Base-by-base conservation (phyloP, 805 yeast species). In the Jamesozyma jinghongensis region DNA sequence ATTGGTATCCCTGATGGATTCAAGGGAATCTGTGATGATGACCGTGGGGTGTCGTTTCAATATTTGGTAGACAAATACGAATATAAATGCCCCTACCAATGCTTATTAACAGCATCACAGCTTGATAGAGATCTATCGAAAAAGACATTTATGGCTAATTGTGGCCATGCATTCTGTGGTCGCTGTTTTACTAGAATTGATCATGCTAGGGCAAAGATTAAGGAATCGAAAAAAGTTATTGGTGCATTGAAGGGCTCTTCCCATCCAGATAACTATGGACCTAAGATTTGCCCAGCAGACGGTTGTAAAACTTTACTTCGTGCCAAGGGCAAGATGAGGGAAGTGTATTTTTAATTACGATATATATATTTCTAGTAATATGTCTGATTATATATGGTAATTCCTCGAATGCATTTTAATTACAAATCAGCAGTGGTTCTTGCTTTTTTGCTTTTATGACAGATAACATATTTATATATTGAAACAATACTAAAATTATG, bases 91-190 rank as follows among this genome's bases (percentile, higher is more conserved):
- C 90, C 92, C 2, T 83, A 81, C 72, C 81, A 75, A 49, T 73
- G 79, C 29, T 49, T 67, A 13, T 54, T 60, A 13, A 62, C 65
- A 20, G 62, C 79, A n/a, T 70, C 79, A 0, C 68, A 66, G 10
- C 63, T 66, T 0, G 94, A 84, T 52, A 52, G 64, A 16, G 79
- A 73, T 41, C 62, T 83, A 27, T 80, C 88, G 0, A 75, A 69
- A 51, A 70, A 86, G 44, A 72, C 81, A 2, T 86, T 79, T 53
- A 69, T 71, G 16, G 72, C 84, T 0, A 61, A 64, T 31, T 86
- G 96, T 66, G 95, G 95, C 0, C 96, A 86, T 63, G 73, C 79
- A 0, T 86, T 75, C 57, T 86, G 96, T 60, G 96, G 95, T 1
- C 62, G 90, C 32, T 86, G 96, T 62, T 82, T 81, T 18, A 75